A percentile compares a stretch with the other conserved stretches of the same genome.
Evolutionary conservation across 352 stramenopile species (phyloP).

Genomic region (Phytophthora parvispora): DNA sequence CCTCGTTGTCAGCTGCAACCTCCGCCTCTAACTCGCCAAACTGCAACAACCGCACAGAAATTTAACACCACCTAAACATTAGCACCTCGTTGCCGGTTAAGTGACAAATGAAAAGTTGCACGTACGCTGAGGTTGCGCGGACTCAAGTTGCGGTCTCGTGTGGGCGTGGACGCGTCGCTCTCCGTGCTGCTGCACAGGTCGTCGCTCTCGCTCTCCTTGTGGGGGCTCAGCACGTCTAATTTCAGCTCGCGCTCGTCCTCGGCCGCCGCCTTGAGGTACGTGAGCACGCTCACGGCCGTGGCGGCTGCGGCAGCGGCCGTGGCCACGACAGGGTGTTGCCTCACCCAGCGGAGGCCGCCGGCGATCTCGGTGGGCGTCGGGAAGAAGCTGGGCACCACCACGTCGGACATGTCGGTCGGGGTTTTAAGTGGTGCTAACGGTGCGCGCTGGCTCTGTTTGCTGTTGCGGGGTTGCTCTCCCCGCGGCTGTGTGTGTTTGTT

Average conservation of each 20-base stretch:
- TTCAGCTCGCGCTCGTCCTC: conserved; percentile 41
- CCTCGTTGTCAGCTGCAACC: no score
- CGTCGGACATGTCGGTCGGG: conserved; percentile 55
- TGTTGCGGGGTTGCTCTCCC: no score
- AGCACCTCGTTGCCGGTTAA: neutral
- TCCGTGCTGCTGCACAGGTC: conserved; percentile 76
- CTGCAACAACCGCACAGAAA: conserved; percentile 24
- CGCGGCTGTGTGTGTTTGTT: no score
- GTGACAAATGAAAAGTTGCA: neutral
- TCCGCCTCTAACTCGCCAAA: conserved; percentile 48
- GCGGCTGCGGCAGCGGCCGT: conserved; percentile 74
- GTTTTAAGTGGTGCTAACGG: neutral
- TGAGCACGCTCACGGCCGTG: conserved; percentile 76
- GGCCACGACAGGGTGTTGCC: conserved; percentile 76
- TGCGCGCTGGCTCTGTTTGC: neutral
- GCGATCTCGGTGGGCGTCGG: conserved; percentile 83
- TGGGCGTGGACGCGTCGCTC: conserved; percentile 66
- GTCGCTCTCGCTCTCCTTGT: conserved; percentile 34
- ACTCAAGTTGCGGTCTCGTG: conserved; percentile 44
- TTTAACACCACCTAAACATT: conserved; percentile 4
- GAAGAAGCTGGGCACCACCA: conserved; percentile 81
- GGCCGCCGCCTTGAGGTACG: conserved; percentile 58
- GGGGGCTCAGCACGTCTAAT: conserved; percentile 3
- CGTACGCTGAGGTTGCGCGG: conserved; percentile 45
- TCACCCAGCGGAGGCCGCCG: conserved; percentile 77